These are phyloP conservation scores for Hypoxylon cercidicola DNA, from an alignment of 495 filamentous ascomycete genomes.

Conservation along the genomic window DNA sequence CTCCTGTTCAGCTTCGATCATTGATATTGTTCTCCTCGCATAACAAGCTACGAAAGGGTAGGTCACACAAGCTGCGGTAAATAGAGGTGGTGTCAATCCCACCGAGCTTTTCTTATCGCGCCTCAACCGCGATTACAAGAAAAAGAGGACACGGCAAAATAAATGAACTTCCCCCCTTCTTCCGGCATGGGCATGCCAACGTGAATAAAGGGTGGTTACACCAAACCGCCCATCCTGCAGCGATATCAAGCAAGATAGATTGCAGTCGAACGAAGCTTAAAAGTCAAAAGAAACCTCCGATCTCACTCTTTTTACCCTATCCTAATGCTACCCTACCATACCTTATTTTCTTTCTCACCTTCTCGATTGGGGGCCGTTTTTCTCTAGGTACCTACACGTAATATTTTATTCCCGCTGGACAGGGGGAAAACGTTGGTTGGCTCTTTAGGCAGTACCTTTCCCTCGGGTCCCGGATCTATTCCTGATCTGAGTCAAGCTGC, in stretches of 20 bases:
- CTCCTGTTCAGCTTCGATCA: conserved; percentile 16
- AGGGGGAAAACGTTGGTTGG: conserved; percentile 26
- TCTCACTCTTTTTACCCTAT: conserved; percentile 16
- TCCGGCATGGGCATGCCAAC: conserved; percentile 18
- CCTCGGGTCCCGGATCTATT: conserved; percentile 37
- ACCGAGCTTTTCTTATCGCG: conserved; percentile 36
- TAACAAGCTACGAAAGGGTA: conserved; percentile 28
- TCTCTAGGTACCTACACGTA: conserved; percentile 17
- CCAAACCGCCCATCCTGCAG: conserved; percentile 39
- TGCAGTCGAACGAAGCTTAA: conserved; percentile 44
- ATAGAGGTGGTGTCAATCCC: conserved; percentile 21
- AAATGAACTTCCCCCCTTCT: conserved; percentile 31
- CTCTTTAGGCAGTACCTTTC: conserved; percentile 40
- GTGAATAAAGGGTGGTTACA: conserved; percentile 32
- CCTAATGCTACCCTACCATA: conserved; percentile 25
- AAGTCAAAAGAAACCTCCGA: conserved; percentile 46
- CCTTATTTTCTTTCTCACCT: conserved; percentile 30
- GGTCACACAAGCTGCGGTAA: conserved; percentile 27
- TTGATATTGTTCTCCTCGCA: conserved; percentile 20
- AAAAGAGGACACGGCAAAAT: conserved; percentile 16
- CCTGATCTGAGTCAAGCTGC: conserved; percentile 35
- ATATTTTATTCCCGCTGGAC: conserved; percentile 30
- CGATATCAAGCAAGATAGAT: conserved; percentile 44
- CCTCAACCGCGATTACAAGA: conserved; percentile 34
- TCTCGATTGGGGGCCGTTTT: conserved; percentile 24